These are phyloP conservation scores for Neurospora sp. DNA, from an alignment of 495 filamentous ascomycete species.

Conservation along the genomic window DNA sequence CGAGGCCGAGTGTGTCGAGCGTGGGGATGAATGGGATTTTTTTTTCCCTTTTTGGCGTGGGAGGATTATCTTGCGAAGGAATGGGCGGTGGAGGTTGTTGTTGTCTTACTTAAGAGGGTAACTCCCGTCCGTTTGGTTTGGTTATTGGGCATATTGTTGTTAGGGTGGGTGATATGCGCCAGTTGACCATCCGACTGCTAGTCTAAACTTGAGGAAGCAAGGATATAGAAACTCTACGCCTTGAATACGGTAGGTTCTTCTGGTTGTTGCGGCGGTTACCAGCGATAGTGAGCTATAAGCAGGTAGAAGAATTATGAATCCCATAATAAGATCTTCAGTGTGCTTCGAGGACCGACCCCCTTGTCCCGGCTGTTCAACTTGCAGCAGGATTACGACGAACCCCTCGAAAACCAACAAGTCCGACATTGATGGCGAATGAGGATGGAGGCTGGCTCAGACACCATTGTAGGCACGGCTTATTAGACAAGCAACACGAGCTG, in stretches of 20 bases:
- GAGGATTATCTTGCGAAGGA: too few species aligned
- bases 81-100: too few species aligned
- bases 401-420: neutral
- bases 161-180: too few species aligned
- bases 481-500: neutral
- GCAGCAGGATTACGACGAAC: neutral
- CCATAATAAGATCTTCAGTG: neutral
- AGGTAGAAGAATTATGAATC: neutral
- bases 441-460: neutral
- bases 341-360: neutral
- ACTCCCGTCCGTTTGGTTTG: neutral
- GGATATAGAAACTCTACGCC: too few species aligned
- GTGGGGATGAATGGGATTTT: too few species aligned
- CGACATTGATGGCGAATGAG: neutral
- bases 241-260: neutral
- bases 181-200: too few species aligned
- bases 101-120: too few species aligned
- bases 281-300: neutral
- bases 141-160: neutral
- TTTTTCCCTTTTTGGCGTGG: too few species aligned
- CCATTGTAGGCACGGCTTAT: neutral
- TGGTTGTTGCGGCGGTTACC: neutral
- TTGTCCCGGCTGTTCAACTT: neutral
- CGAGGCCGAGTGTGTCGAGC: too few species aligned
- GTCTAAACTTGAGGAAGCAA: too few species aligned